These are phyloP conservation scores for Ustilago nuda DNA, from an alignment of 1,284 basidiomycete species.

Conservation along the genomic window DNA sequence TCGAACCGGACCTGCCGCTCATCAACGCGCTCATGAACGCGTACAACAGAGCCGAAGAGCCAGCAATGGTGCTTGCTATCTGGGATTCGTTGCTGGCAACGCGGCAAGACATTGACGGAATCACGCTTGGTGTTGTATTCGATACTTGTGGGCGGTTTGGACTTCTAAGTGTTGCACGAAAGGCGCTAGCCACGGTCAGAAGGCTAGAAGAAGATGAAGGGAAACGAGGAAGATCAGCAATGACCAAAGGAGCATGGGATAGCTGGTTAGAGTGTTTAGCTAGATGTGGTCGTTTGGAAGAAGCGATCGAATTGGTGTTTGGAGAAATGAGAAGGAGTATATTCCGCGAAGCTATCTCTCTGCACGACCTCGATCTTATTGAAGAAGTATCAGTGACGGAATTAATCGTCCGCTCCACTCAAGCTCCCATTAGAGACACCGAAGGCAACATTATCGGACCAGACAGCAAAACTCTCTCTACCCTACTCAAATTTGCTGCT, in stretches of 20 bases:
- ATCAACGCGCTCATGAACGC: slow-evolving; percentile 91
- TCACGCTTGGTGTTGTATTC: slow-evolving; percentile 82
- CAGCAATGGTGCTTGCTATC: slow-evolving; percentile 78
- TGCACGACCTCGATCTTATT: background rate
- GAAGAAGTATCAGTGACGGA: slow-evolving; percentile 5
- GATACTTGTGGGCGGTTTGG: slow-evolving; percentile 81
- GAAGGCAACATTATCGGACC: slow-evolving; percentile 41
- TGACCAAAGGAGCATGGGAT: slow-evolving; percentile 77
- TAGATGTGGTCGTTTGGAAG: slow-evolving; percentile 76
- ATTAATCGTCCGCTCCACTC: slow-evolving; percentile 5
- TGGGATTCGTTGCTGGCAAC: slow-evolving; percentile 79
- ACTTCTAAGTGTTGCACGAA: slow-evolving; percentile 33
- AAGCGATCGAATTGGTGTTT: slow-evolving; percentile 78
- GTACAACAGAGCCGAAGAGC: slow-evolving; percentile 81
- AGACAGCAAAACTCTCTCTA: slow-evolving; percentile 66
- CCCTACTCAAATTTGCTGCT: slow-evolving; percentile 69
- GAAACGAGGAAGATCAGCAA: slow-evolving; percentile 73
- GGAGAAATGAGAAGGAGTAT: slow-evolving; percentile 73
- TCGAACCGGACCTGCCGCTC: slow-evolving; percentile 80
- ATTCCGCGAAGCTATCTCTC: slow-evolving; percentile 17
- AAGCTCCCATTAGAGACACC: slow-evolving; percentile 25
- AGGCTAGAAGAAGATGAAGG: slow-evolving; percentile 71
- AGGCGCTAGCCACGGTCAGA: slow-evolving; percentile 30
- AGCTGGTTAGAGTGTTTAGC: slow-evolving; percentile 89
- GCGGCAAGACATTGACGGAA: slow-evolving; percentile 73